A percentile compares a stretch with the other conserved stretches of the same genome.
phyloP scores from a whole-genome alignment of 148 eudicot genomes.

The Polygonum maritimum region DNA sequence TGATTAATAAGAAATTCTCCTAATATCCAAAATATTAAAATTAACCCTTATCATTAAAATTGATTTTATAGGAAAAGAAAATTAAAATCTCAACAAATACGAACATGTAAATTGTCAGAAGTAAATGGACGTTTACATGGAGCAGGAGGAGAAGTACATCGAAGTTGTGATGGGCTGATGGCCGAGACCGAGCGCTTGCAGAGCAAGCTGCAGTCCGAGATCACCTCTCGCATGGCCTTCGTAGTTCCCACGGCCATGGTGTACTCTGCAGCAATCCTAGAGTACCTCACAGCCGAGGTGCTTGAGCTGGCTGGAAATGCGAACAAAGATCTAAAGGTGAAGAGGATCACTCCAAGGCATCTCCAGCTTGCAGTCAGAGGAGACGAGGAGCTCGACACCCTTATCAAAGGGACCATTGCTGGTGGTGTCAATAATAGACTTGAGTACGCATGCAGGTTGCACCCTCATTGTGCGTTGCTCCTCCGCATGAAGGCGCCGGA shows the following conservation, averaged over 20 bases:
- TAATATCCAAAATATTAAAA: no score
- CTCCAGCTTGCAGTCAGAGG: conserved; percentile 60
- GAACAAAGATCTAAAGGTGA: conserved; percentile 60
- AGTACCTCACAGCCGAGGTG: conserved; percentile 60
- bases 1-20: no score
- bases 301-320: conserved; percentile 59
- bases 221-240: conserved; percentile 64
- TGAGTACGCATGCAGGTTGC: background rate
- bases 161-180: conserved; percentile 53
- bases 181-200: conserved; percentile 45
- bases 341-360: conserved; percentile 59
- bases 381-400: conserved; percentile 60
- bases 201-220: conserved; percentile 67
- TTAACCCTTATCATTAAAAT: no score
- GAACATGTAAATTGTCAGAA: conserved; percentile 19
- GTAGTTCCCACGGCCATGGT: conserved; percentile 43
- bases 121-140: conserved; percentile 89
- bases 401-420: conserved; percentile 59
- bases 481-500: background rate
- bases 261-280: conserved; percentile 52
- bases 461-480: background rate
- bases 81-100: no score
- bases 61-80: no score
- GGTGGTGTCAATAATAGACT: conserved; percentile 21
- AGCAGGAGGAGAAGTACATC: conserved; percentile 89